These are phyloP conservation scores for Nemania serpens DNA, from an alignment of 2,329 filamentous ascomycete genomes.

Conservation along the genomic window DNA sequence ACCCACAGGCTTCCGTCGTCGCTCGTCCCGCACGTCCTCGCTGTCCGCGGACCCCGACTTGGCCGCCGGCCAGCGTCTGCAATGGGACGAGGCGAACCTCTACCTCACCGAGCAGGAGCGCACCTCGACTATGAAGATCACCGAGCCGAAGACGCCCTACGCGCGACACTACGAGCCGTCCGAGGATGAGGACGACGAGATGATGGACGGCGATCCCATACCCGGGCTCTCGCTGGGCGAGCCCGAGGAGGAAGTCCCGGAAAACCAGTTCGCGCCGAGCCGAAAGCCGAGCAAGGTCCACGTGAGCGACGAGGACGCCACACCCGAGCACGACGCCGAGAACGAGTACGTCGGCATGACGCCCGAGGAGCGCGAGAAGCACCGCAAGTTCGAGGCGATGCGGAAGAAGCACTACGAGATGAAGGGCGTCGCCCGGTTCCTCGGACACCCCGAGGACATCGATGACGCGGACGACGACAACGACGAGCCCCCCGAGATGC, in stretches of 20 bases:
- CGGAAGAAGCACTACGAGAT: slow-evolving; percentile 99
- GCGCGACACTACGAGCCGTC: slow-evolving; percentile 88
- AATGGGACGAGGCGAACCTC: slow-evolving; percentile 98
- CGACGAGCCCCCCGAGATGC: slow-evolving; percentile 46
- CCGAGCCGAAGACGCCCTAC: slow-evolving; percentile 97
- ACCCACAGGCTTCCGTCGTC: slow-evolving; percentile 69
- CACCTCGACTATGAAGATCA: slow-evolving; percentile 97
- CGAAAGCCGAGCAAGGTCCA: slow-evolving; percentile 70
- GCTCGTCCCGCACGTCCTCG: slow-evolving; percentile 59
- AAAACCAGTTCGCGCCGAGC: slow-evolving; percentile 46
- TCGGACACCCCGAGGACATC: slow-evolving; percentile 74
- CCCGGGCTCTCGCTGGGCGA: slow-evolving; percentile 91
- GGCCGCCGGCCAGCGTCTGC: slow-evolving; percentile 74
- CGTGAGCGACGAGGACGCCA: slow-evolving; percentile 66
- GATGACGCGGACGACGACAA: slow-evolving; percentile 59
- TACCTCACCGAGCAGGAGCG: slow-evolving; percentile 97
- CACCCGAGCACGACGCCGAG: slow-evolving; percentile 63
- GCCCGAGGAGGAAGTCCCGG: slow-evolving; percentile 74
- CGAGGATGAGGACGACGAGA: slow-evolving; percentile 80
- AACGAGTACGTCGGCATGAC: slow-evolving; percentile 59
- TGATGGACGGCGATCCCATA: slow-evolving; percentile 66
- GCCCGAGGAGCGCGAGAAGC: slow-evolving; percentile 84
- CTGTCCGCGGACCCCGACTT: slow-evolving; percentile 53
- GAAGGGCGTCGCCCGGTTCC: slow-evolving; percentile 86
- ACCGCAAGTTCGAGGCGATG: slow-evolving; percentile 86